These are phyloP conservation scores for Begonia masoniana DNA, from an alignment of 306 rosid species.

Conservation along the genomic window DNA sequence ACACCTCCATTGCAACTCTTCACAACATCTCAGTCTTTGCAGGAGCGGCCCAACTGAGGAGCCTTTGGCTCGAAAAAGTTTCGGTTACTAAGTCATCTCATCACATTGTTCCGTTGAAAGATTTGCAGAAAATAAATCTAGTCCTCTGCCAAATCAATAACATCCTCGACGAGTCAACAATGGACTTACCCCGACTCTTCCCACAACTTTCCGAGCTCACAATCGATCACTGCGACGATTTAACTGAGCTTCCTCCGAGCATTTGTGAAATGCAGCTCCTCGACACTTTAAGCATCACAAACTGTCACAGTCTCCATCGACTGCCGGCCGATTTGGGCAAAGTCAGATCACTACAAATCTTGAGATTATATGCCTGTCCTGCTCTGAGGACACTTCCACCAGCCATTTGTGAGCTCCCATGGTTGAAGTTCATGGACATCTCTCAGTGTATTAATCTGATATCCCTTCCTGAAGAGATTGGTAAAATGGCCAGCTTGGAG, in stretches of 20 bases:
- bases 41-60: slow-evolving; percentile 32
- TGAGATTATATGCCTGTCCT: slow-evolving; percentile 73
- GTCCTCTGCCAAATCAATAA: slow-evolving; percentile 46
- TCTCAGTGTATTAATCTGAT: slow-evolving; percentile 59
- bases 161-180: slow-evolving; percentile 26
- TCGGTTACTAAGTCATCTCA: slow-evolving; percentile 36
- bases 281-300: slow-evolving; percentile 51
- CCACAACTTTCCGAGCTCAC: slow-evolving; percentile 57
- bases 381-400: slow-evolving; percentile 38
- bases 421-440: slow-evolving; percentile 53
- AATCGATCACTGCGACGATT: slow-evolving; percentile 70
- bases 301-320: slow-evolving; percentile 49
- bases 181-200: slow-evolving; percentile 27
- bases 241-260: slow-evolving; percentile 45
- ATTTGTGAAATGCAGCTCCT: slow-evolving; percentile 41
- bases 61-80: slow-evolving; percentile 87
- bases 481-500: slow-evolving; percentile 38
- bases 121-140: slow-evolving; percentile 42
- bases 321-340: slow-evolving; percentile 47
- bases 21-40: slow-evolving; percentile 33
- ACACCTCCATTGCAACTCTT: slow-evolving; percentile 44
- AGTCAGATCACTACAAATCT: slow-evolving; percentile 33
- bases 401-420: slow-evolving; percentile 30
- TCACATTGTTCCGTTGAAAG: slow-evolving; percentile 16
- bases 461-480: slow-evolving; percentile 43